phyloP scores from a whole-genome alignment of 371 early-diverging fungal genomes.

The Mortierella sp. region DNA sequence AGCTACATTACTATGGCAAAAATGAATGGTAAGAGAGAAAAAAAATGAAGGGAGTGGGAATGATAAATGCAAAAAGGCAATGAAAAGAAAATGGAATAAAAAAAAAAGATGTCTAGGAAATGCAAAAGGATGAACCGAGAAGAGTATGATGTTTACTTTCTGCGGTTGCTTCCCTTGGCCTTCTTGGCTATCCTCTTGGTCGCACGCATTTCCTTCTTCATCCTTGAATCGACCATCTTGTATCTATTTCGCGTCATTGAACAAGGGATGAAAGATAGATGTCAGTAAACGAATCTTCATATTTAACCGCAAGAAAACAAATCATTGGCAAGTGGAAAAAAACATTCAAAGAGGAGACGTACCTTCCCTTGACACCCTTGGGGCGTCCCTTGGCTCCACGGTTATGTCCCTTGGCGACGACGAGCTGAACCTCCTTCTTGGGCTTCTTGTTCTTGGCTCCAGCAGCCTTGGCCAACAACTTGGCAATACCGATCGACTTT shows the following conservation, averaged over 20 bases:
- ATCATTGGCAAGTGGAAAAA: background rate
- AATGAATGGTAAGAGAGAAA: background rate
- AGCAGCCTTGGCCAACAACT: constrained; percentile 76
- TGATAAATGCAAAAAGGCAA: constrained; percentile 5
- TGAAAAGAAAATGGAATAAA: constrained; percentile 5
- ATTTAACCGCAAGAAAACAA: background rate
- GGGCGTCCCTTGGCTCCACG: constrained; percentile 94
- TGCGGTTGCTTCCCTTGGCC: constrained; percentile 63
- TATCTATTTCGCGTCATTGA: constrained; percentile 20
- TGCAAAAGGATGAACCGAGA: background rate
- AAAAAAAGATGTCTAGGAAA: background rate
- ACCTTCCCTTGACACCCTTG: constrained; percentile 96
- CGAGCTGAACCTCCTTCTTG: constrained; percentile 84
- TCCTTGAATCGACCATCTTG: constrained; percentile 94
- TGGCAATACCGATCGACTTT: constrained; percentile 86
- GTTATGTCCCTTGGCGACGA: constrained; percentile 93
- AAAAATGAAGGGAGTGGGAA: background rate
- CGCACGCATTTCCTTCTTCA: constrained; percentile 95
- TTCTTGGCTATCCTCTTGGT: constrained; percentile 80
- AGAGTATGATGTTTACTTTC: constrained; percentile 23
- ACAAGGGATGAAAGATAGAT: constrained; percentile 3
- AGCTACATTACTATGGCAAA: constrained; percentile 9
- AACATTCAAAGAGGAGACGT: background rate
- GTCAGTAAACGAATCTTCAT: background rate
- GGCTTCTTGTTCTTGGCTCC: constrained; percentile 77